phyloP scores from a whole-genome alignment of 768 basidiomycete genomes.

The Lactifluus pinguis region DNA sequence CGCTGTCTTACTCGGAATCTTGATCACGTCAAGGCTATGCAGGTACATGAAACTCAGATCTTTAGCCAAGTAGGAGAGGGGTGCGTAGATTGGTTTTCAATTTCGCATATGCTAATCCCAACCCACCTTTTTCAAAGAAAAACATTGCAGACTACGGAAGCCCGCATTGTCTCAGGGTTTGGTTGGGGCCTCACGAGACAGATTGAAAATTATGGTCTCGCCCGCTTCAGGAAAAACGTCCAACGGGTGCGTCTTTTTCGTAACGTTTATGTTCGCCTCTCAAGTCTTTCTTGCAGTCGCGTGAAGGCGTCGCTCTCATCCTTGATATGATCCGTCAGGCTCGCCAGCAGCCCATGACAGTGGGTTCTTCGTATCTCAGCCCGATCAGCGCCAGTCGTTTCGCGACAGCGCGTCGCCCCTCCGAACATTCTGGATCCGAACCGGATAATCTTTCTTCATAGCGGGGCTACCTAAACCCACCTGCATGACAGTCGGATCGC shows the following conservation, averaged over 20 bases:
- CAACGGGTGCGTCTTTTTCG: constrained; percentile 51
- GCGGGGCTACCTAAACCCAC: not conserved
- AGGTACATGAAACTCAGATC: constrained; percentile 74
- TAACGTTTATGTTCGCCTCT: constrained; percentile 6
- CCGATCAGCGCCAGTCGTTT: constrained; percentile 11
- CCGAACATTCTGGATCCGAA: not conserved
- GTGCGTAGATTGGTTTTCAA: constrained; percentile 30
- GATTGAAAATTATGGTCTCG: constrained; percentile 80
- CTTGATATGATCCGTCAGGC: constrained; percentile 73
- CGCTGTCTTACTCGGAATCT: constrained; percentile 80
- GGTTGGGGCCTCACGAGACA: constrained; percentile 85
- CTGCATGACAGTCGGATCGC: not conserved
- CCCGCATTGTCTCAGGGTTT: constrained; percentile 77
- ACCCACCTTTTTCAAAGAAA: constrained; percentile 35
- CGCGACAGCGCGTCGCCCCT: not conserved
- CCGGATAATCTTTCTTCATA: not conserved
- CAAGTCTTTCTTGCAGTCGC: constrained; percentile 43
- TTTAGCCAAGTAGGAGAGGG: constrained; percentile 62
- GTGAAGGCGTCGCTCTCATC: constrained; percentile 80
- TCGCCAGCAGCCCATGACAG: constrained; percentile 45
- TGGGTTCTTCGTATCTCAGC: constrained; percentile 24
- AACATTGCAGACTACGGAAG: constrained; percentile 82
- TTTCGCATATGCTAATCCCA: not conserved
- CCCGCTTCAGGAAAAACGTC: constrained; percentile 78
- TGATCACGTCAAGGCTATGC: constrained; percentile 91